Percentiles rank a stretch among this genome's conserved stretches.
phyloP scores from a whole-genome alignment of 306 rosid genomes.

The Acacia crassicarpa region DNA sequence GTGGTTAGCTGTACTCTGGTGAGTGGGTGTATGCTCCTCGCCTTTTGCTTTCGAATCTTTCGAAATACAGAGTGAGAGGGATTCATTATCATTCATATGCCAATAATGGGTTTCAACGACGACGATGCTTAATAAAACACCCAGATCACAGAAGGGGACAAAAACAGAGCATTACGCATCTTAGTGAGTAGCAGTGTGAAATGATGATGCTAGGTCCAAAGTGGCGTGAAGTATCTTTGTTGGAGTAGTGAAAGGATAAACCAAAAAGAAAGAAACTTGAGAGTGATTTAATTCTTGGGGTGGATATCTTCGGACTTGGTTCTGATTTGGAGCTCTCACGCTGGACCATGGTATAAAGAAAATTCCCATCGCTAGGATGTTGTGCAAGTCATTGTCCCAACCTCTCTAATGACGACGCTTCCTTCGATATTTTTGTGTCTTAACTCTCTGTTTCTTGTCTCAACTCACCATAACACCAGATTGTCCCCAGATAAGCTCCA shows the following conservation, averaged over 20 bases:
- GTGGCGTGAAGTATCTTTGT: not conserved
- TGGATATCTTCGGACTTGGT: not conserved
- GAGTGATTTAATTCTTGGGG: constrained; percentile 8
- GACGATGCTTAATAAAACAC: constrained; percentile 7
- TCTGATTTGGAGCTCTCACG: constrained; percentile 8
- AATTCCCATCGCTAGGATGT: not conserved
- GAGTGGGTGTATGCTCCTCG: not conserved
- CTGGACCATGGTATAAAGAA: constrained; percentile 19
- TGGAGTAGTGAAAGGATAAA: not conserved
- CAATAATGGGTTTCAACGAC: not conserved
- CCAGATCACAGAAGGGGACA: not conserved
- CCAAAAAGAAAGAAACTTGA: too few species aligned
- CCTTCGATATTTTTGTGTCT: not conserved
- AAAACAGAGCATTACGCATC: not conserved
- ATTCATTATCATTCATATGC: not conserved
- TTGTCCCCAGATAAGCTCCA: not conserved
- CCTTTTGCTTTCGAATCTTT: constrained; percentile 20
- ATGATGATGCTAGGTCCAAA: not conserved
- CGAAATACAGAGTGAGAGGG: not conserved
- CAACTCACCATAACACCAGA: not conserved
- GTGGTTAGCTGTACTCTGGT: not conserved
- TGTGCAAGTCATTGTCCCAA: not conserved
- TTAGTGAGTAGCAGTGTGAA: not conserved
- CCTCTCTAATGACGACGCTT: not conserved
- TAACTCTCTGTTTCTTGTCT: not conserved